Evolutionary conservation across 257 asterid species (phyloP).

Genomic region (Buddleja alternifolia): DNA sequence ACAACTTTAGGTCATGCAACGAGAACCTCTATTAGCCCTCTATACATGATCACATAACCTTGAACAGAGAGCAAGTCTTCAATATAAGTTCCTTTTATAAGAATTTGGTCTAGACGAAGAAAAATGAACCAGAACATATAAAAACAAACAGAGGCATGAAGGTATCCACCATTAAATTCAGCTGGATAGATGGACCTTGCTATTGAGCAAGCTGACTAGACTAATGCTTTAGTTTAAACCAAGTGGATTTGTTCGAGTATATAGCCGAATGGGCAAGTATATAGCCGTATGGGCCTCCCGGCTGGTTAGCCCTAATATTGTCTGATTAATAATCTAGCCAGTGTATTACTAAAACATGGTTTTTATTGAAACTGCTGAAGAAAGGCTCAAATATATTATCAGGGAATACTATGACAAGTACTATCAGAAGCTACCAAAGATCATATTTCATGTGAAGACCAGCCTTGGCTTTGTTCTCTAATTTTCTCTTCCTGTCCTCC

Average conservation of each 20-base stretch:
- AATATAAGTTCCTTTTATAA: neutral
- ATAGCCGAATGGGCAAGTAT: neutral
- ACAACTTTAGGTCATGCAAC: constrained; percentile 3
- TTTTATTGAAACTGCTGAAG: neutral
- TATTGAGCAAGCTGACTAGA: neutral
- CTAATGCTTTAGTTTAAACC: neutral
- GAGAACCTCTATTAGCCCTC: constrained; percentile 2
- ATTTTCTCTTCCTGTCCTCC: neutral
- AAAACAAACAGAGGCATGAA: neutral
- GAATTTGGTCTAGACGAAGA: neutral
- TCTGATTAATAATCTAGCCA: neutral
- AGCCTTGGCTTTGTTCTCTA: neutral
- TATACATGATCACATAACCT: neutral
- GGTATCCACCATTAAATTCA: constrained; percentile 14
- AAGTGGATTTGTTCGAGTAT: neutral
- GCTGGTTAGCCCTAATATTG: neutral
- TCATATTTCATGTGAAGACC: neutral
- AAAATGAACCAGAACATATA: neutral
- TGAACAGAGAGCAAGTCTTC: neutral
- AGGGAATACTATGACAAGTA: neutral
- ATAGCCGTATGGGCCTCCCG: neutral
- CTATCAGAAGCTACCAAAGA: constrained; percentile 1
- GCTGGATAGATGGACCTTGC: neutral
- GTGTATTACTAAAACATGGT: neutral
- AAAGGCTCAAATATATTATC: neutral